Conservation (phyloP, 768 basidiomycete species). For the Kwoniella dejecticola region DNA sequence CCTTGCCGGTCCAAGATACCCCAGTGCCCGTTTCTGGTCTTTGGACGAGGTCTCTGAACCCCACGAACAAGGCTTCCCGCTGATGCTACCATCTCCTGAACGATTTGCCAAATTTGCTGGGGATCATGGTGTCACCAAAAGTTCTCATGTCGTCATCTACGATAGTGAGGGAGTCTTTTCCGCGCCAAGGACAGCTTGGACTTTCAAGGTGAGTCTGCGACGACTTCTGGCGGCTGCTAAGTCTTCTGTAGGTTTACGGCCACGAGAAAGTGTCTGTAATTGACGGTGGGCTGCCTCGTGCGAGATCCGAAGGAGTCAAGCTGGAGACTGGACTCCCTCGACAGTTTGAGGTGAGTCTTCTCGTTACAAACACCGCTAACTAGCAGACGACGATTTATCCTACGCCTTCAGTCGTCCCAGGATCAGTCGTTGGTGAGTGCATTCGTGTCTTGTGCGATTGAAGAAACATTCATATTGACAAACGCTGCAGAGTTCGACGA, state of each 20-base stretch:
- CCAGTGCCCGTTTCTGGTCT: constrained; percentile 72
- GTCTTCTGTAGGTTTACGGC: constrained; percentile 64
- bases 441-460: too few species aligned
- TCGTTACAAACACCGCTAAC: constrained; percentile 57
- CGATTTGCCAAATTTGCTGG: constrained; percentile 78
- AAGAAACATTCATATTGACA: constrained; percentile 64
- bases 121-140: constrained; percentile 69
- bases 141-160: constrained; percentile 84
- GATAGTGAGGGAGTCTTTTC: constrained; percentile 92
- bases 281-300: constrained; percentile 84
- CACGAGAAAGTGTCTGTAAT: constrained; percentile 82
- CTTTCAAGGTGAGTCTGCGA: constrained; percentile 65
- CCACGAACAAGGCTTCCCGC: constrained; percentile 77
- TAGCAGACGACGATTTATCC: constrained; percentile 68
- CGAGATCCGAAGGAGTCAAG: constrained; percentile 65
- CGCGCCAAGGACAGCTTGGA: constrained; percentile 87
- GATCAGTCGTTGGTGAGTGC: constrained; percentile 7
- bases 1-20: constrained; percentile 65
- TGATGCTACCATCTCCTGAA: constrained; percentile 83
- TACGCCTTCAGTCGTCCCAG: constrained; percentile 83
- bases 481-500: constrained; percentile 66
- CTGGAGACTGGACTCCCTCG: constrained; percentile 31
- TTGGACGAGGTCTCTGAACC: constrained; percentile 68
- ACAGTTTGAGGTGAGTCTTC: constrained; percentile 17
- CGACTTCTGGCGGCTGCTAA: not conserved